Base-by-base conservation (phyloP, 306 rosid species). In the Gleditsia sinensis region DNA sequence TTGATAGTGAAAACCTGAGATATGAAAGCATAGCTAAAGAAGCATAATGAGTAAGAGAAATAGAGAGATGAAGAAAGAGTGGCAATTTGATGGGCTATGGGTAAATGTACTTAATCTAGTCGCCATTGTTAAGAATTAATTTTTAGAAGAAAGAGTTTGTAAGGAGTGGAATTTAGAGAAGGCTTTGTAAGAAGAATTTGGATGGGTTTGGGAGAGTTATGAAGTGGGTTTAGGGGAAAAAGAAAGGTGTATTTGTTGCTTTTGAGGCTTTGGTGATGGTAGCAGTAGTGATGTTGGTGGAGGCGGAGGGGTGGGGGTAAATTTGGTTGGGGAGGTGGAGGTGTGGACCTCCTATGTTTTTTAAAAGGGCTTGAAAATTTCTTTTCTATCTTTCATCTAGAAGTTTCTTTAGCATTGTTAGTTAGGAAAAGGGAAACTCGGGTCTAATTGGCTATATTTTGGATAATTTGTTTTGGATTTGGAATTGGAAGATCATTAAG, bases 81-180 rank as follows among this genome's bases (percentile, higher is more conserved):
- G 91, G 72, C 33, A 93, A 83, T 83, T 89, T 89, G 67, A 91
- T 61, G 54, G 85, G 83, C 65, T 94, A 94, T 3, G 98, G 97
- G 78, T 94, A 97, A 69, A 94, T 66, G 78, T 88, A 94, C 37
- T 91, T 97, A 2, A 89, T 87, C 71, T 87, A 93, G 21, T 94
- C 95, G 9, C 92, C 98, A 62, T 88, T 88, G 58, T 90, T 90
- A 0, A 91, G 90, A 21, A 78, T 85, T 53, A 81, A 88, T 80
- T 94, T 94, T 73, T 94, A 97, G 83, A 89, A 94, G 86, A 94
- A 94, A 11, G 97, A 91, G 82, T 91, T 91, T 0, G 98, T 94
- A 6, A 97, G 97, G 11, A 91, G 94, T 0, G 98, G 94, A 48
- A 63, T 37, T 14, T 88, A 78, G 57, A 90, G 79, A 34, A 94